Percentiles rank a stretch among this genome's conserved stretches.
These are phyloP conservation scores for Backusella parvicylindrica DNA, from an alignment of 192 early-diverging fungal genomes.

Conservation along the genomic window DNA sequence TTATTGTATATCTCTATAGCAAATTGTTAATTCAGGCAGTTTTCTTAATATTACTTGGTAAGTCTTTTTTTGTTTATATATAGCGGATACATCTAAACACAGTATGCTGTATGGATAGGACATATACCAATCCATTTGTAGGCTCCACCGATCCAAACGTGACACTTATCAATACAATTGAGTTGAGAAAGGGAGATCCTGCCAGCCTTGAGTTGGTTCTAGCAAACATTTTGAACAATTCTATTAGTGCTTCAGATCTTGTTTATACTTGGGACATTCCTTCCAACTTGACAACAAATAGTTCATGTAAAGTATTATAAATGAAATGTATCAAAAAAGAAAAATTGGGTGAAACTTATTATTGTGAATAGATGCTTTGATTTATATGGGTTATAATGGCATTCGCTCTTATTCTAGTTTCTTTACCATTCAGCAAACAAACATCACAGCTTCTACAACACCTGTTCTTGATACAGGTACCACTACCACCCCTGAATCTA, in stretches of 20 bases:
- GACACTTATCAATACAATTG: background rate
- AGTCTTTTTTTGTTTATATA: background rate
- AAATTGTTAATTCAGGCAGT: background rate
- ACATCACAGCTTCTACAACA: background rate
- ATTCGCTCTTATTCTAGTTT: background rate
- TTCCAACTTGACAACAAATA: background rate
- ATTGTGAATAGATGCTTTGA: background rate
- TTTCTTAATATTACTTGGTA: conserved; percentile 6
- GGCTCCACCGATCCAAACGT: background rate
- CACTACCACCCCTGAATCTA: background rate
- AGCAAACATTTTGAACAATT: background rate
- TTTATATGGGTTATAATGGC: background rate
- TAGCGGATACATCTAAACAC: too few relatives aligned
- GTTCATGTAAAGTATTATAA: conserved; percentile 1
- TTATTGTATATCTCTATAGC: background rate
- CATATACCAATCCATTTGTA: background rate
- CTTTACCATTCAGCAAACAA: background rate
- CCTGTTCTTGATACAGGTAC: background rate
- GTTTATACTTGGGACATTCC: conserved; percentile 19
- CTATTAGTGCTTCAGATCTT: background rate
- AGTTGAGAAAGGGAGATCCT: background rate
- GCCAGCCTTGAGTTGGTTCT: background rate
- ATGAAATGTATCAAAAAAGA: background rate
- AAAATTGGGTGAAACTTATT: background rate
- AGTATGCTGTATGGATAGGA: too few relatives aligned